Percentiles rank a stretch among this genome's conserved stretches.
phyloP scores from a whole-genome alignment of 257 asterid genomes.

The Solanum virginianum region DNA sequence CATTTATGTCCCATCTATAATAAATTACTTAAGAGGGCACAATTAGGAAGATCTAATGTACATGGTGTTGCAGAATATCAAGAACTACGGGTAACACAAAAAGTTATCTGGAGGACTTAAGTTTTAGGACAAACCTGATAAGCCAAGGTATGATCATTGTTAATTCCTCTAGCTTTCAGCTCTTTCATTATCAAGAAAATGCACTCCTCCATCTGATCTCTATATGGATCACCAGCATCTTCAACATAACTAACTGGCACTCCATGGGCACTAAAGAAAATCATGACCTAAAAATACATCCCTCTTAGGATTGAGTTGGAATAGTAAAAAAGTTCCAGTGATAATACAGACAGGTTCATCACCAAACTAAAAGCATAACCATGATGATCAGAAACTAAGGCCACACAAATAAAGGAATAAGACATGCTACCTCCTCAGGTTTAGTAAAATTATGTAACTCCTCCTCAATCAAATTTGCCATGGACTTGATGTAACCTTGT shows the following conservation, averaged over 20 bases:
- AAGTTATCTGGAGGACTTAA: neutral
- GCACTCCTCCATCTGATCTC: constrained; percentile 94
- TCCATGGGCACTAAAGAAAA: constrained; percentile 96
- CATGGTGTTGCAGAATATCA: neutral
- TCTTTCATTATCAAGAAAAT: constrained; percentile 84
- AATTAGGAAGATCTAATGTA: neutral
- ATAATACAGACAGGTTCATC: neutral
- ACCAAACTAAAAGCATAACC: neutral
- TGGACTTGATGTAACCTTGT: constrained; percentile 73
- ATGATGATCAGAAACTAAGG: neutral
- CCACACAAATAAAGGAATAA: neutral
- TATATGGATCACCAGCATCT: constrained; percentile 89
- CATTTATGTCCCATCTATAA: neutral
- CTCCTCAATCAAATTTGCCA: constrained; percentile 82
- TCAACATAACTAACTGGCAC: constrained; percentile 92
- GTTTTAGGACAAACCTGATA: constrained; percentile 50
- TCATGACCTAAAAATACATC: constrained; percentile 43
- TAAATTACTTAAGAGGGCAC: neutral
- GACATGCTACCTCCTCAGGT: constrained; percentile 54
- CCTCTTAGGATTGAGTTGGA: neutral
- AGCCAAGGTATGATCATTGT: constrained; percentile 73
- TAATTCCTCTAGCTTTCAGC: constrained; percentile 60
- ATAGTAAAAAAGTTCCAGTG: neutral
- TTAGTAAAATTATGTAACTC: constrained; percentile 47
- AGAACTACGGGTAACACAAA: neutral